Conservation (phyloP, 345 rosid genomes). For the Cardamine resedifolia region DNA sequence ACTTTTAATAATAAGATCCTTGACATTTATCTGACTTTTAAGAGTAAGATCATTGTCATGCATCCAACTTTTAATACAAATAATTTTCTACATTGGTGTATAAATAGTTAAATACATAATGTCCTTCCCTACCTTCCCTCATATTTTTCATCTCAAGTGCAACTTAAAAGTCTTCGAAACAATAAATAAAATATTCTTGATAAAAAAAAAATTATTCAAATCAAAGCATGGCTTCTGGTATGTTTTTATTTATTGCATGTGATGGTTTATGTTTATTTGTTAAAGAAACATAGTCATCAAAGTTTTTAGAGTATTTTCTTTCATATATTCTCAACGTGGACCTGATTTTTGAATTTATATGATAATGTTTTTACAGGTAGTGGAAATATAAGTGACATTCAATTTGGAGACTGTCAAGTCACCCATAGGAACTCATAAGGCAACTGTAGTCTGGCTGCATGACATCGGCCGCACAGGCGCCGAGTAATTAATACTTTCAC, state of each 20-base stretch:
- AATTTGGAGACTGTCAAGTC: too few species aligned
- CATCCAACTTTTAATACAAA: not conserved
- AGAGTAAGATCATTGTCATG: not conserved
- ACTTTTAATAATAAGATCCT: too few species aligned
- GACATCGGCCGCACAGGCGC: not conserved
- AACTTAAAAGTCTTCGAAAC: not conserved
- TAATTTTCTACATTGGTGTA: too few species aligned
- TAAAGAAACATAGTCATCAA: too few species aligned
- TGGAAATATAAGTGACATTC: not conserved
- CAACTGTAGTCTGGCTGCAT: constrained; percentile 12
- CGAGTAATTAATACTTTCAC: not conserved
- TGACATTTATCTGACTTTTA: not conserved
- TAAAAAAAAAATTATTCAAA: not conserved
- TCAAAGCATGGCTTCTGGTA: constrained; percentile 2
- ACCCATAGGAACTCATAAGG: not conserved
- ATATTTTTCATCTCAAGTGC: not conserved
- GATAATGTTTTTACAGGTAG: not conserved
- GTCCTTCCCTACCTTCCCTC: not conserved
- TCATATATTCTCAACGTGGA: too few species aligned
- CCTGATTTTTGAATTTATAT: too few species aligned
- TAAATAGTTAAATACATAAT: not conserved
- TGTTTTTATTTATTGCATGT: not conserved
- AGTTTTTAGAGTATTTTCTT: too few species aligned
- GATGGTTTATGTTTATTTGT: not conserved
- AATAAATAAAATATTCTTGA: too few species aligned